Base-by-base conservation (phyloP, 1,284 basidiomycete genomes). In the Tilletia horrida region DNA sequence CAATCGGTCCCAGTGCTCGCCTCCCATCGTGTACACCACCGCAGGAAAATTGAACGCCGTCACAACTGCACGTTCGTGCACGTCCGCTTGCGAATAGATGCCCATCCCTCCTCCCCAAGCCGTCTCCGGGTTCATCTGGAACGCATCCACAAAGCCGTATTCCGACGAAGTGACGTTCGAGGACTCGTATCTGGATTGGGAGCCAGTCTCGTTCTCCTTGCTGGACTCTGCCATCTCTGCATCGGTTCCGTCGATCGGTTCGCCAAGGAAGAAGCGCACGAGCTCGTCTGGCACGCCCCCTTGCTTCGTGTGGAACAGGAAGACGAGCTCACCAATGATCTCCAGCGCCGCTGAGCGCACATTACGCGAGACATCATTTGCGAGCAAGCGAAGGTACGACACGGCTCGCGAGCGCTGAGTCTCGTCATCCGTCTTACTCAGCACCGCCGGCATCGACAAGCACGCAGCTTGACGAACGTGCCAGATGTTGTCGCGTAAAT, bases 11-110 rank as follows among this genome's bases (percentile, higher is more conserved):
- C 94, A 98, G 55, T 90, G 86, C 2, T 83, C 82, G 4, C 84
- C 83, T 4, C 94, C 94, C 18, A 97, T 85, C 0, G 93, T 92
- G 8, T 94, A 85, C 13, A 89, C 88, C 1, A 97, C 91, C 13
- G 94, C 94, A 21, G 94, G 95, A 76, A 92, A 90, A 82, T 97
- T 97, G 85, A 94, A 97, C 8, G 92, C 92, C 73, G 92, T 91
- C 35, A 96, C 89, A 18, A 94, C 84, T 11, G 91, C 88, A 50
- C 93, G 88, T 66, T 91, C 88, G 0, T 88, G 87, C 3, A 59
- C 55, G n/a, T 59, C 55, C 16, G 16, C 31, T 27, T 59, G 55
- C 11, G 14, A 25, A 27, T 13, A 59, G 27, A 59, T 59, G 27
- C 55, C 55, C 55, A 59, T 59, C 27, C 55, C 55, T 4, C 40